Base-by-base conservation (phyloP, 306 rosid genomes). In the Fragaria vesca region DNA sequence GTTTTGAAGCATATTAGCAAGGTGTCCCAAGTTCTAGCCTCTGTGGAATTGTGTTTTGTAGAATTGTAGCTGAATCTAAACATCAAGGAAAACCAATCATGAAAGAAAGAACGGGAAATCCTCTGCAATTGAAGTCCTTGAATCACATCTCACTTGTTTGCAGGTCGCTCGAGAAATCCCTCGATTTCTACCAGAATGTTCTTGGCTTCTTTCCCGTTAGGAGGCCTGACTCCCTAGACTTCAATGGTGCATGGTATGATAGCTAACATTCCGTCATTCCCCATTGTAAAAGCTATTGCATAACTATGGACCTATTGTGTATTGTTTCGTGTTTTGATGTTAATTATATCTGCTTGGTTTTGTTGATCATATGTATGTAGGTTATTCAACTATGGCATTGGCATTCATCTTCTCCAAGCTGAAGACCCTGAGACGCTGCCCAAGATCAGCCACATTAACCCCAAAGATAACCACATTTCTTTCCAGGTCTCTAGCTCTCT, bases 121-220 rank as follows among this genome's bases (percentile, higher is more conserved):
- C 97, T 72, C 77, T 93, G 74, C 85, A 80, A 28, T 86, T 91
- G 30, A 91, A 87, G 85, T 88, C 98, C 38, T 72, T 93, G 85
- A 93, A 93, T 76, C 98, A 91, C 74, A 91, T 93, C 51, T 93
- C 98, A n/a, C 26, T 90, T 30, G 21, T 73, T 47, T 91, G 96
- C 83, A 86, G 85, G 79, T 91, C 98, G 66, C 43, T 93, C 36
- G 89, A 90, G 73, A 80, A 88, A 18, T 88, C 98, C 18, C 60
- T 85, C 75, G 80, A 86, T 70, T 91, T 93, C 71, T 93, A 93
- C 42, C 83, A 78, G 55, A 75, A 81, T 50, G 87, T 88, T 83
- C 96, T 93, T 81, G 97, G 96, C 34, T 91, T 93, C 85, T 48
- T 68, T 74, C 88, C 86, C 3, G 57, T 87, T 24, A 74, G 81